Percentiles rank a stretch among this genome's conserved stretches.
Evolutionary conservation across 768 basidiomycete genomes (phyloP).

Genomic region (Tricholoma matsutake): DNA sequence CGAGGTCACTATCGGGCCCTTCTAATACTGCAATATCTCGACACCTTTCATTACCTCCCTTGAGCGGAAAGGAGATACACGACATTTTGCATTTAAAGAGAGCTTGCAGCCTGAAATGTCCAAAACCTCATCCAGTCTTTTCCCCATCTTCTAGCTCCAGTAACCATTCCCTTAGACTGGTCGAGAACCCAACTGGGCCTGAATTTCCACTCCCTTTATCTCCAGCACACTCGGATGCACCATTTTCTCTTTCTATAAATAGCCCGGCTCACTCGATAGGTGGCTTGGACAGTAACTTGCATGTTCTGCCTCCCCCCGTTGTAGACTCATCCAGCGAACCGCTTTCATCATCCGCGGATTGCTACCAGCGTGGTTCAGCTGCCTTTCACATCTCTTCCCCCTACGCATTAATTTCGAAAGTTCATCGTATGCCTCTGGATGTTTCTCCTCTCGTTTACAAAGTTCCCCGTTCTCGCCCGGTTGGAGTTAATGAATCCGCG

Average conservation of each 20-base stretch:
- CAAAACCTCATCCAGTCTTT: constrained; percentile 16
- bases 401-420: constrained; percentile 20
- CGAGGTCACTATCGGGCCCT: constrained; percentile 15
- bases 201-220: constrained; percentile 20
- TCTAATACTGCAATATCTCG: constrained; percentile 10
- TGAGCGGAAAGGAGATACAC: constrained; percentile 14
- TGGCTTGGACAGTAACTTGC: not conserved
- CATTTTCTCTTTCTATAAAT: not conserved
- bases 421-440: not conserved
- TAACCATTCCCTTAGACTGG: constrained; percentile 23
- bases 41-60: constrained; percentile 30
- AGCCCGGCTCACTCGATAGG: constrained; percentile 3
- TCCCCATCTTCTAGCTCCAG: constrained; percentile 10
- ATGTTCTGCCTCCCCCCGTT: not conserved
- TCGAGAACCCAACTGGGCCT: constrained; percentile 11
- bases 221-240: constrained; percentile 2
- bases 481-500: constrained; percentile 5
- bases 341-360: not conserved
- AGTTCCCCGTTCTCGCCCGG: not conserved
- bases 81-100: constrained; percentile 15
- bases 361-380: not conserved
- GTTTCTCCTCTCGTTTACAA: not conserved
- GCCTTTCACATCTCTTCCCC: constrained; percentile 27
- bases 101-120: constrained; percentile 24
- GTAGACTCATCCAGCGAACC: not conserved